A percentile compares a stretch with the other conserved stretches of the same genome.
Conservation (phyloP, 768 basidiomycete species). For the Termitomyces heimii region DNA sequence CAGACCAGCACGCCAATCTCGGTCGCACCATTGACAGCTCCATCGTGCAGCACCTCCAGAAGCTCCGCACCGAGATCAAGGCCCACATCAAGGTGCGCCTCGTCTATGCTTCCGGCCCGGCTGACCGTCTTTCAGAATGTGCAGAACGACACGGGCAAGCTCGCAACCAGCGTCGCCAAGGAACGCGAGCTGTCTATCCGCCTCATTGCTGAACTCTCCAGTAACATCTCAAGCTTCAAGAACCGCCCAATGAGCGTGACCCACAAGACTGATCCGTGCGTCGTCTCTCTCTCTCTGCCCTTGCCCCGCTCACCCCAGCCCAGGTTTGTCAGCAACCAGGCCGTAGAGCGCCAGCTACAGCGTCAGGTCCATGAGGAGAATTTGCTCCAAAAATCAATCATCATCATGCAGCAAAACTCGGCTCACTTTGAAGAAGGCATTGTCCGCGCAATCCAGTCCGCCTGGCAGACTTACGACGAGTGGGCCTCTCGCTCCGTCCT, state of each 20-base stretch:
- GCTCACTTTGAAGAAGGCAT: constrained; percentile 97
- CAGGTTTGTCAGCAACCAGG: constrained; percentile 58
- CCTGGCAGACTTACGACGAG: constrained; percentile 96
- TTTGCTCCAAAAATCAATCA: constrained; percentile 92
- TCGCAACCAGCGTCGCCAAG: constrained; percentile 86
- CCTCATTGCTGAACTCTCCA: constrained; percentile 82
- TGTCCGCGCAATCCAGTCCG: constrained; percentile 90
- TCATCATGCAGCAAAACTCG: constrained; percentile 97
- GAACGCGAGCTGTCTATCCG: constrained; percentile 87
- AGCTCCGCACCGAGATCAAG: constrained; percentile 92
- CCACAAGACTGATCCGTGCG: constrained; percentile 79
- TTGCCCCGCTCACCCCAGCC: background rate
- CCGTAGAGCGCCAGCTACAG: constrained; percentile 70
- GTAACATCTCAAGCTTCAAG: constrained; percentile 85
- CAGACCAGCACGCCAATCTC: constrained; percentile 95
- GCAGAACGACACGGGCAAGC: constrained; percentile 92
- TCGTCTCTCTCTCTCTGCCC: constrained; percentile 16
- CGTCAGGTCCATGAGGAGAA: constrained; percentile 98
- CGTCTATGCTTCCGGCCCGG: background rate
- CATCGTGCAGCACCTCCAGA: constrained; percentile 96
- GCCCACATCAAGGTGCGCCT: constrained; percentile 84
- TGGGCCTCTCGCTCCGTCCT: constrained; percentile 80
- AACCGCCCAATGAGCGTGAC: constrained; percentile 89
- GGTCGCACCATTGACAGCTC: constrained; percentile 95
- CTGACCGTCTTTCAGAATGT: constrained; percentile 50